These are phyloP conservation scores for Suhomyces taliae DNA, from an alignment of 1,139 yeast species.

Conservation along the genomic window DNA sequence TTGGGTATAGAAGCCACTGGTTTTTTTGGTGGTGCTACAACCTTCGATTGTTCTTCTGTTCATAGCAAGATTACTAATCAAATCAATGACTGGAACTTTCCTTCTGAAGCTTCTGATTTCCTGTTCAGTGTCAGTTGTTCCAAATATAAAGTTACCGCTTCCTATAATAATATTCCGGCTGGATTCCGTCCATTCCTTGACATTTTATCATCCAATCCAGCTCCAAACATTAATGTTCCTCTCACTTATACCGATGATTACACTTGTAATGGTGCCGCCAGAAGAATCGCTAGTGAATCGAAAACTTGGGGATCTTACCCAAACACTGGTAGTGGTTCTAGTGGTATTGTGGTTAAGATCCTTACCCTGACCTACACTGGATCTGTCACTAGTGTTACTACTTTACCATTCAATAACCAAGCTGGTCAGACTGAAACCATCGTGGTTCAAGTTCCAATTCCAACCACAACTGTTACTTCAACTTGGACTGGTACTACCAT, in stretches of 20 bases:
- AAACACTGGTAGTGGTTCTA: conserved; percentile 17
- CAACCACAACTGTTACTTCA: conserved; percentile 12
- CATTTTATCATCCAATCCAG: conserved; percentile 1
- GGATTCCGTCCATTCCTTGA: conserved; percentile 34
- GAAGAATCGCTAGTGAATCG: background rate
- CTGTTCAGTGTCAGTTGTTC: no score
- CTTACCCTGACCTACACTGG: conserved; percentile 28
- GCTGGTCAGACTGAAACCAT: conserved; percentile 14
- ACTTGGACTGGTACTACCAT: conserved; percentile 12
- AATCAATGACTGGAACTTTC: conserved; percentile 24
- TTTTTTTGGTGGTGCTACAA: conserved; percentile 10
- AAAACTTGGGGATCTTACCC: conserved; percentile 11
- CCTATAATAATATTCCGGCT: conserved; percentile 27
- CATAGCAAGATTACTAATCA: conserved; percentile 22
- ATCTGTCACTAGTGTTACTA: conserved; percentile 20
- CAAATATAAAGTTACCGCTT: conserved; percentile 4
- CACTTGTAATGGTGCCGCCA: conserved; percentile 13
- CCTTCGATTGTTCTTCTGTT: conserved; percentile 24
- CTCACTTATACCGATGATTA: conserved; percentile 17
- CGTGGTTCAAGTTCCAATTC: conserved; percentile 15
- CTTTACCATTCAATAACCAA: conserved; percentile 14
- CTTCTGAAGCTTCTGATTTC: conserved; percentile 21
- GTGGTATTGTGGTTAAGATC: conserved; percentile 22
- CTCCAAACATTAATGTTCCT: conserved; percentile 6
- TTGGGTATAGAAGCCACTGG: conserved; percentile 16